phyloP scores from a whole-genome alignment of 2,329 filamentous ascomycete species.

The Plectosphaerella plurivora region DNA sequence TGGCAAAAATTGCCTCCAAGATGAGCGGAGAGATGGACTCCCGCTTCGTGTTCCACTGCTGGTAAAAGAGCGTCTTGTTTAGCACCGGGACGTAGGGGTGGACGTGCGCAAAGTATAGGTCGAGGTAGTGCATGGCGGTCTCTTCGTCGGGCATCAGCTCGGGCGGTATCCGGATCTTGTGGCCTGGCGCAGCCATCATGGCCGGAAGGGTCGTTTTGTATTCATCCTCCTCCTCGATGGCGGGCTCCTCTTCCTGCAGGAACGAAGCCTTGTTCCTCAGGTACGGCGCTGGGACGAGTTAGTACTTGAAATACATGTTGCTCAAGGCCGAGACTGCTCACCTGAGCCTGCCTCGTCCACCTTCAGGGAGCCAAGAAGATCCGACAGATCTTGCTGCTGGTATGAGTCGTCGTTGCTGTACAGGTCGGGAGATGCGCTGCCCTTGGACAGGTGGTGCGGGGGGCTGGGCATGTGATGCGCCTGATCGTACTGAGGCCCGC shows the following conservation, averaged over 20 bases:
- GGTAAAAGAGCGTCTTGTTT: conserved; percentile 76
- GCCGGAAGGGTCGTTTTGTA: conserved; percentile 67
- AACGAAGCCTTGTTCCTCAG: conserved; percentile 60
- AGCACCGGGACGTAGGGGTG: conserved; percentile 92
- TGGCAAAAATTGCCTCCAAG: conserved; percentile 86
- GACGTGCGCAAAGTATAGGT: conserved; percentile 84
- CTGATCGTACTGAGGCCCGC: conserved; percentile 37
- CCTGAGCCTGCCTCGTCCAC: conserved; percentile 84
- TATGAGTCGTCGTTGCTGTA: conserved; percentile 57
- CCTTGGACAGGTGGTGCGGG: conserved; percentile 39
- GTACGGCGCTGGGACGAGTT: conserved; percentile 65
- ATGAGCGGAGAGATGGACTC: conserved; percentile 85
- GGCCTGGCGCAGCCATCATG: conserved; percentile 62
- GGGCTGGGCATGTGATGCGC: conserved; percentile 51
- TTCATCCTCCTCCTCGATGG: conserved; percentile 68
- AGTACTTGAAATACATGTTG: neutral
- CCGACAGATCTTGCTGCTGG: conserved; percentile 67
- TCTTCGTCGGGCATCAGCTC: conserved; percentile 90
- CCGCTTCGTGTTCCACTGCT: conserved; percentile 81
- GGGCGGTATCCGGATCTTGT: conserved; percentile 81
- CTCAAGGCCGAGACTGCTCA: conserved; percentile 34
- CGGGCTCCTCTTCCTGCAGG: conserved; percentile 53
- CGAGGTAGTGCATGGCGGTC: conserved; percentile 77
- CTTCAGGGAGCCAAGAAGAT: conserved; percentile 79
- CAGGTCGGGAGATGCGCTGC: conserved; percentile 37